Evolutionary conservation across 2,329 filamentous ascomycete genomes (phyloP).

Genomic region (Penicillium nordicum): DNA sequence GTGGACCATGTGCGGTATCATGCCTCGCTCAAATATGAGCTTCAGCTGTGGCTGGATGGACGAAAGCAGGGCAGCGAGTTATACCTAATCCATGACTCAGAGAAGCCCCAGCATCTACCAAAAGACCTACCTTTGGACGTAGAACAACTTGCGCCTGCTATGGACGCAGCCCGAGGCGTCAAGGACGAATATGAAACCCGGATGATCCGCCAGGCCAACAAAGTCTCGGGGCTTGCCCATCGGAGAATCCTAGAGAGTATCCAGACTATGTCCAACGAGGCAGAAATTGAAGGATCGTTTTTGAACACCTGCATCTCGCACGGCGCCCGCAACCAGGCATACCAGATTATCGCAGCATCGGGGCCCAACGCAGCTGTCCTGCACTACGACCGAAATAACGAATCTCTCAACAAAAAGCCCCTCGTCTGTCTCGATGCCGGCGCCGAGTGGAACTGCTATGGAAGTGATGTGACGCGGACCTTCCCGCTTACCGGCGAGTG

Average conservation of each 20-base stretch:
- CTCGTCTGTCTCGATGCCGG: constrained; percentile 84
- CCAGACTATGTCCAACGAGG: constrained; percentile 67
- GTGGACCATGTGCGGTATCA: constrained; percentile 67
- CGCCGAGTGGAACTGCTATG: constrained; percentile 70
- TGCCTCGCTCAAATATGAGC: constrained; percentile 47
- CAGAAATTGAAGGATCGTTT: constrained; percentile 78
- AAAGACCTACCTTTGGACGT: constrained; percentile 26
- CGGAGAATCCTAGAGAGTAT: constrained; percentile 60
- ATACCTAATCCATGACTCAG: constrained; percentile 38
- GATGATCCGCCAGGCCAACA: constrained; percentile 68
- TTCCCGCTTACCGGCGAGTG: constrained; percentile 72
- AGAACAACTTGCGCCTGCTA: constrained; percentile 46
- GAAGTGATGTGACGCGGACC: constrained; percentile 73
- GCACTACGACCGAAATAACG: constrained; percentile 80
- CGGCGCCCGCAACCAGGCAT: constrained; percentile 78
- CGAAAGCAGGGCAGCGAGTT: constrained; percentile 28
- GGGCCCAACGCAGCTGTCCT: constrained; percentile 79
- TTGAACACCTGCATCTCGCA: constrained; percentile 70
- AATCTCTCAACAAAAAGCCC: constrained; percentile 66
- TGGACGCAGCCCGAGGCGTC: constrained; percentile 65
- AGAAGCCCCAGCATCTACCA: constrained; percentile 28
- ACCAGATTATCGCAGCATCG: constrained; percentile 78
- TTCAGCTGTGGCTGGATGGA: constrained; percentile 40
- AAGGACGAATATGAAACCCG: constrained; percentile 75
- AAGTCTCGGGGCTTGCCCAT: constrained; percentile 66